These are phyloP conservation scores for Ordospora pajunii DNA, from an alignment of 371 early-diverging fungal genomes.

Conservation along the genomic window DNA sequence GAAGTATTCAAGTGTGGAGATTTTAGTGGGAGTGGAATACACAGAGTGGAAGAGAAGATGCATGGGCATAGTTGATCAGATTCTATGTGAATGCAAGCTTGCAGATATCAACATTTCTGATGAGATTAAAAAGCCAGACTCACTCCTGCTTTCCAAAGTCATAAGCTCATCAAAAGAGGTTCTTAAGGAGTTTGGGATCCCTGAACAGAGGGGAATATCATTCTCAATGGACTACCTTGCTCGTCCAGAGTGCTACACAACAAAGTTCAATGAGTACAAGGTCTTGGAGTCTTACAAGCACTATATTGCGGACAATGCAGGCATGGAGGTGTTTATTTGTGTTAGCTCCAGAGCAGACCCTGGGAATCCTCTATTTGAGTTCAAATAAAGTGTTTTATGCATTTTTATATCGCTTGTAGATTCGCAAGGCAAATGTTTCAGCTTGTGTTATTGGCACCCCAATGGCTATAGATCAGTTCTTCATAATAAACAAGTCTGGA, in stretches of 20 bases:
- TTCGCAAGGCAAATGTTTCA: not conserved
- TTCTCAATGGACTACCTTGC: slow-evolving; percentile 52
- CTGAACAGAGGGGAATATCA: slow-evolving; percentile 31
- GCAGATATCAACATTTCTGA: not conserved
- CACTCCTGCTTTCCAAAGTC: not conserved
- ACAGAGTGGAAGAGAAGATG: slow-evolving; percentile 48
- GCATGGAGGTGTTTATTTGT: not conserved
- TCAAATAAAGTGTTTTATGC: slow-evolving; percentile 16
- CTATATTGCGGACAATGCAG: slow-evolving; percentile 26
- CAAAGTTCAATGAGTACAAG: slow-evolving; percentile 41
- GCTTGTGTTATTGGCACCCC: not conserved
- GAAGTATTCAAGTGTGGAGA: slow-evolving; percentile 11
- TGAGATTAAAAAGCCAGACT: not conserved
- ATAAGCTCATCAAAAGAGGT: not conserved
- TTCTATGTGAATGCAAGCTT: not conserved
- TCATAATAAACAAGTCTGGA: slow-evolving; percentile 50
- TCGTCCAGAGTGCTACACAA: slow-evolving; percentile 23
- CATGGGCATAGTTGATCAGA: slow-evolving; percentile 27
- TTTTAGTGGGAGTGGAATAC: slow-evolving; percentile 29
- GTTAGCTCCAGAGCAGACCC: slow-evolving; percentile 28
- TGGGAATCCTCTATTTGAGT: slow-evolving; percentile 35
- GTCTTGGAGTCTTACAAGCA: slow-evolving; percentile 21
- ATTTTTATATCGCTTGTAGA: not conserved
- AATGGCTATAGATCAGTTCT: slow-evolving; percentile 26
- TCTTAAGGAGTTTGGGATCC: slow-evolving; percentile 9